Base-by-base conservation (phyloP, 352 stramenopile species). In the Globisporangium splendens region DNA sequence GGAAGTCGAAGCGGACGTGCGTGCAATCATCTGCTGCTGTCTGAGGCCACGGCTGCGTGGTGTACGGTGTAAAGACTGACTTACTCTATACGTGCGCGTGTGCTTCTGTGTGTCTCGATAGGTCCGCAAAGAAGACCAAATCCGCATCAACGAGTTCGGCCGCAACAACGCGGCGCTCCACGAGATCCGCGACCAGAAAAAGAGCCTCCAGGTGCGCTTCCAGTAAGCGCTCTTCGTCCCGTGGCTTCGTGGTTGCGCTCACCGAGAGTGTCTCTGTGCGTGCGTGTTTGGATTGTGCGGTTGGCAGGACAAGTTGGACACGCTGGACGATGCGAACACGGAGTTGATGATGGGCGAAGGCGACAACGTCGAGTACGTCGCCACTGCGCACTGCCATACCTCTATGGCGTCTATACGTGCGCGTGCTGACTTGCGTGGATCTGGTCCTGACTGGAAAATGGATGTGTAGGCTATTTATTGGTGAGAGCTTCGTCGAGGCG, bases 121-220 rank as follows among this genome's bases (percentile, higher is more conserved):
- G 89, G 96, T 99, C 52, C 89, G 94, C 51, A 84, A 87, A 60
- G 91, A 98, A 75, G 96, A 99, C 79, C 96, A 99, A 79, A 69
- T 98, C 65, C 85, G 88, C 49, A 99, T 99, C 68, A 99, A 99
- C 74, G 93, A 98, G 70, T 99, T 99, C 74, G 96, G 95, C 58
- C 79, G 89, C 59, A 89, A 98, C 69, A 99, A 99, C 79, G 93
- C 93, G 33, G 70, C 87, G 46, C 75, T 98, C 59, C 73, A 97
- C 67, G 93, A 98, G 72, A 83, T 98, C 46, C 79, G 87, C 66
- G 84, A 89, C 24, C 90, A 98, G 68, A 88, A 90, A 65, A 89
- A 95, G 59, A 74, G 78, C 38, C 70, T 98, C 47, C 96, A 98
- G 86, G 88, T 95, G 46, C 33, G 50, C 38, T 21, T 15, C 7